phyloP scores from a whole-genome alignment of 2,329 filamentous ascomycete species.

The Balansia obtecta region DNA sequence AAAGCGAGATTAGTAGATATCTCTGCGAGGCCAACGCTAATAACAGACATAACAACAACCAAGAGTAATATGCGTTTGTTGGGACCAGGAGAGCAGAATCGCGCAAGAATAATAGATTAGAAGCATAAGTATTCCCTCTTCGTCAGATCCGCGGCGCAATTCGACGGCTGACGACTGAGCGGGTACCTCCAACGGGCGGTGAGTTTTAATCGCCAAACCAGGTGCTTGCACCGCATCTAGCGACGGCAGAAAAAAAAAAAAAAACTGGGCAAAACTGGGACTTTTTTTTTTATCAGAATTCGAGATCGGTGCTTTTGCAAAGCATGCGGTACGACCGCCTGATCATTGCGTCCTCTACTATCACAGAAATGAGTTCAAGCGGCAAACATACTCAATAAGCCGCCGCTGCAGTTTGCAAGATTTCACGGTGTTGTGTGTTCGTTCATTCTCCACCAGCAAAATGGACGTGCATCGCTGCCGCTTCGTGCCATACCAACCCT shows the following conservation, averaged over 20 bases:
- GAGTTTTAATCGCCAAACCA: background rate
- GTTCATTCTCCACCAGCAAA: slow-evolving; percentile 4
- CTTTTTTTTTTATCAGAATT: slow-evolving; percentile 15
- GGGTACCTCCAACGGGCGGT: background rate
- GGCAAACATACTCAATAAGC: background rate
- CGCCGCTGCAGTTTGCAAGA: background rate
- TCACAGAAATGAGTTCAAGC: background rate
- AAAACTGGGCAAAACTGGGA: slow-evolving; percentile 16
- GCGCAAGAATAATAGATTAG: too few species aligned
- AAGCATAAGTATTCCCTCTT: too few species aligned
- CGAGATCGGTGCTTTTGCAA: background rate
- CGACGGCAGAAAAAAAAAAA: slow-evolving; percentile 19
- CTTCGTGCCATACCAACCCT: slow-evolving; percentile 85
- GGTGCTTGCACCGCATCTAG: slow-evolving; percentile 2
- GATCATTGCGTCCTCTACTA: slow-evolving; percentile 1
- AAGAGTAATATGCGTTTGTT: too few species aligned
- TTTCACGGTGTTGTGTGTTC: background rate
- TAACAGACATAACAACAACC: too few species aligned
- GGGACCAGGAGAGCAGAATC: too few species aligned
- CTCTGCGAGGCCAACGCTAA: too few species aligned
- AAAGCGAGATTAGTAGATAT: too few species aligned
- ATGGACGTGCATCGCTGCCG: slow-evolving; percentile 98
- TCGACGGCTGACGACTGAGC: background rate
- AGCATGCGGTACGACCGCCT: background rate
- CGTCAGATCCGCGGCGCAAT: background rate